These are phyloP conservation scores for Schizonepeta tenuifolia DNA, from an alignment of 257 asterid genomes.

Conservation along the genomic window DNA sequence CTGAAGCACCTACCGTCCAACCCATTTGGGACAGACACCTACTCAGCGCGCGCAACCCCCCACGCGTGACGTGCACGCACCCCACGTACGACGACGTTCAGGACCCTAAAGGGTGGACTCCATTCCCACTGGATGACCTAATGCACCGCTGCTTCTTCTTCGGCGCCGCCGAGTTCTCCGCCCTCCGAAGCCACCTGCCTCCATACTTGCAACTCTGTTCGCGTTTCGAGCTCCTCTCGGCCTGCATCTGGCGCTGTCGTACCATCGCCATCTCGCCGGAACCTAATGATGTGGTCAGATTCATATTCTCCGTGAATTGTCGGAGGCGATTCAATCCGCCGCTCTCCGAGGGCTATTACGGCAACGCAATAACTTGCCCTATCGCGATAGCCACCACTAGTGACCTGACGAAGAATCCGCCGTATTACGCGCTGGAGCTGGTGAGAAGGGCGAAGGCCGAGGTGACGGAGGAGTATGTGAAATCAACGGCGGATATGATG, in stretches of 20 bases:
- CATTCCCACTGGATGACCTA: conserved; percentile 52
- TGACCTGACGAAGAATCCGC: conserved; percentile 35
- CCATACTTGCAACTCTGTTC: conserved; percentile 45
- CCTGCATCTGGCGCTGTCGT: conserved; percentile 66
- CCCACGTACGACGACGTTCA: conserved; percentile 25
- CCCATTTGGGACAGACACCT: too few species aligned
- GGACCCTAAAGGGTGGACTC: conserved; percentile 42
- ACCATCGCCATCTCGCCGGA: conserved; percentile 49
- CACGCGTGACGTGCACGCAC: background rate
- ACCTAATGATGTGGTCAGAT: conserved; percentile 45
- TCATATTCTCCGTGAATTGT: conserved; percentile 43
- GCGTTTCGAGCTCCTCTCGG: conserved; percentile 50
- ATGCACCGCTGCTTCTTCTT: conserved; percentile 65
- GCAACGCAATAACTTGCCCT: conserved; percentile 48
- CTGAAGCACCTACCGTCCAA: too few species aligned
- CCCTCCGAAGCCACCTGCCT: conserved; percentile 52
- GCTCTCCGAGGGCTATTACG: conserved; percentile 55
- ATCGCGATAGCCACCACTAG: conserved; percentile 43
- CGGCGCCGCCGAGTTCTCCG: conserved; percentile 52
- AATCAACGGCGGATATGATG: too few species aligned
- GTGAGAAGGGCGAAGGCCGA: background rate
- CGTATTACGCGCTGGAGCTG: background rate
- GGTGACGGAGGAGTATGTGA: too few species aligned
- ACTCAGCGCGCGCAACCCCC: too few species aligned
- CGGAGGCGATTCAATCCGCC: too few species aligned